phyloP scores from a whole-genome alignment of 1,284 basidiomycete species.

The Boletus semigastroideus region DNA sequence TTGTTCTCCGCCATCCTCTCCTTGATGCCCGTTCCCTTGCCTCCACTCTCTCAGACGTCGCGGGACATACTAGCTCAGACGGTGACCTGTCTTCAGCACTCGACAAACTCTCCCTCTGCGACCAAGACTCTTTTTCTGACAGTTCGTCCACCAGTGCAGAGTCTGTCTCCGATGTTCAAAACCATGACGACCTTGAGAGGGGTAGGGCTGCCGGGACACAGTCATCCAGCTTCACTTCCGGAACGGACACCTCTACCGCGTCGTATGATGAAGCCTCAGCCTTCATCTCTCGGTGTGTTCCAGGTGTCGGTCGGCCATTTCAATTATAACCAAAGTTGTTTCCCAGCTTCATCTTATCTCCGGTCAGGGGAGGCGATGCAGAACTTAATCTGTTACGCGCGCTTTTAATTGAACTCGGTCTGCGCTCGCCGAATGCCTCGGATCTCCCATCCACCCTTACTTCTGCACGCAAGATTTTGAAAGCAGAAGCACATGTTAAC shows the following conservation, averaged over 20 bases:
- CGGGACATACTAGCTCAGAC: slow-evolving; percentile 9
- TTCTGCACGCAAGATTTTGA: slow-evolving; percentile 62
- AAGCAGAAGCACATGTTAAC: slow-evolving; percentile 64
- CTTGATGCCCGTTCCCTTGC: slow-evolving; percentile 15
- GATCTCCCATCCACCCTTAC: slow-evolving; percentile 55
- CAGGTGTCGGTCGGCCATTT: too few relatives aligned
- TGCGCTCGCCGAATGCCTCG: slow-evolving; percentile 38
- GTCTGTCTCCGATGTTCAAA: slow-evolving; percentile 5
- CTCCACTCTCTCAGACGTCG: slow-evolving; percentile 12
- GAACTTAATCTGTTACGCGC: slow-evolving; percentile 51
- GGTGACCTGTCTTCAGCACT: slow-evolving; percentile 13
- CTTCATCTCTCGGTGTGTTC: slow-evolving; percentile 31
- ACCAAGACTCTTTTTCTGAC: slow-evolving; percentile 4
- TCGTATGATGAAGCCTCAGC: slow-evolving; percentile 29
- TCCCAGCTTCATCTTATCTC: slow-evolving; percentile 25
- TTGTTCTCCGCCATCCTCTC: slow-evolving; percentile 27
- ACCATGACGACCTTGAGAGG: neutral
- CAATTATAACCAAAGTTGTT: neutral
- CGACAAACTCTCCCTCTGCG: slow-evolving; percentile 16
- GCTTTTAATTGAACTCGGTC: slow-evolving; percentile 55
- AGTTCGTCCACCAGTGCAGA: slow-evolving; percentile 8
- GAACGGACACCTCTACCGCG: slow-evolving; percentile 6
- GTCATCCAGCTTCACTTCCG: slow-evolving; percentile 6
- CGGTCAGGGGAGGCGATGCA: slow-evolving; percentile 36
- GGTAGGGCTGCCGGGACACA: neutral